Percentiles rank a stretch among this genome's conserved stretches.
These are phyloP conservation scores for Rhizopus sp. DNA, from an alignment of 371 early-diverging fungal species.

Conservation along the genomic window DNA sequence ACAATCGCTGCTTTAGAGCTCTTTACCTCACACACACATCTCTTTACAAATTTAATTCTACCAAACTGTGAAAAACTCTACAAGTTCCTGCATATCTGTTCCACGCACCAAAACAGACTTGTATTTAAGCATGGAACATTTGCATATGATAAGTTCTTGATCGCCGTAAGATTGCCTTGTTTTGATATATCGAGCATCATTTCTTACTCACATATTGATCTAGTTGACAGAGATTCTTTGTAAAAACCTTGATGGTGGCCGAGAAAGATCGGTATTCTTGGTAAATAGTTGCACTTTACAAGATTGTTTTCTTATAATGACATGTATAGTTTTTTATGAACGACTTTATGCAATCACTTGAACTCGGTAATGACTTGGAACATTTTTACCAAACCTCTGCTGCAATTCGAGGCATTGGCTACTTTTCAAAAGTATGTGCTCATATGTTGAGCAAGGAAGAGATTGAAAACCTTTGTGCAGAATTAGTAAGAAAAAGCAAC, in stretches of 20 bases:
- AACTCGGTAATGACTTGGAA: slow-evolving; percentile 40
- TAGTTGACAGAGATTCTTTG: slow-evolving; percentile 14
- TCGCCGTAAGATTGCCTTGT: background rate
- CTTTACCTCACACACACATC: slow-evolving; percentile 50
- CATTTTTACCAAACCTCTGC: slow-evolving; percentile 54
- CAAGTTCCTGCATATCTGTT: slow-evolving; percentile 41
- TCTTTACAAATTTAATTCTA: slow-evolving; percentile 50
- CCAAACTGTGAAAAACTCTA: slow-evolving; percentile 50
- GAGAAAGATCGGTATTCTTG: slow-evolving; percentile 21
- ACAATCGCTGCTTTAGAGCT: slow-evolving; percentile 58
- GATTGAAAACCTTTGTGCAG: slow-evolving; percentile 42
- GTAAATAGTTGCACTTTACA: slow-evolving; percentile 15
- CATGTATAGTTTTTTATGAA: slow-evolving; percentile 54
- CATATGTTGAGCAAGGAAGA: slow-evolving; percentile 44
- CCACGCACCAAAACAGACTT: slow-evolving; percentile 49
- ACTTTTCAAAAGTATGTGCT: slow-evolving; percentile 66
- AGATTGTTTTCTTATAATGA: background rate
- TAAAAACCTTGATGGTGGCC: slow-evolving; percentile 16
- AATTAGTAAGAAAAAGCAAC: slow-evolving; percentile 55
- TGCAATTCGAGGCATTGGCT: slow-evolving; percentile 73
- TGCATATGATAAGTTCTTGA: slow-evolving; percentile 15
- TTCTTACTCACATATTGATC: background rate
- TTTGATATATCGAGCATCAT: background rate
- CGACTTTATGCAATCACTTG: slow-evolving; percentile 42
- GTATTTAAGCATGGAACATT: slow-evolving; percentile 11